phyloP scores from a whole-genome alignment of 2,329 filamentous ascomycete species.

The Pseudogymnoascus sp. region DNA sequence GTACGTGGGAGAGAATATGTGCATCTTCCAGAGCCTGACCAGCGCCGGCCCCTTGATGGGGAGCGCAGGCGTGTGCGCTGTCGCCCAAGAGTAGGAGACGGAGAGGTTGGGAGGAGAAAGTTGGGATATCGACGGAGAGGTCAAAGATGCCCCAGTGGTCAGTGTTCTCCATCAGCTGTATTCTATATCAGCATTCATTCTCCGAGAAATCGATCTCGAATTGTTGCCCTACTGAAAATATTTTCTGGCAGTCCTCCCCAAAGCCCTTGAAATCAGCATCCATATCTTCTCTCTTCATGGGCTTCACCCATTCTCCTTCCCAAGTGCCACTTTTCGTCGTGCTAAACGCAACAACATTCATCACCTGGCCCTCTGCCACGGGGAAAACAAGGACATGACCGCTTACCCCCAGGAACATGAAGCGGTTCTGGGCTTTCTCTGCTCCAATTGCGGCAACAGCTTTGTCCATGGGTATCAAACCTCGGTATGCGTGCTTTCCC shows the following conservation, averaged over 20 bases:
- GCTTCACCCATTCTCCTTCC: conserved; percentile 31
- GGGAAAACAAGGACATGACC: conserved; percentile 56
- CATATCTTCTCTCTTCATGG: conserved; percentile 35
- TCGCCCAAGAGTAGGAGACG: conserved; percentile 47
- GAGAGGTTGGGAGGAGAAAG: conserved; percentile 29
- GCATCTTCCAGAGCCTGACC: conserved; percentile 48
- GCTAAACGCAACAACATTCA: conserved; percentile 48
- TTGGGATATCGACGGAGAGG: conserved; percentile 30
- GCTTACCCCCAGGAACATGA: conserved; percentile 40
- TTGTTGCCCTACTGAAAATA: conserved; percentile 5
- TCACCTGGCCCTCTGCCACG: conserved; percentile 44
- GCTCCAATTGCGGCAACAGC: conserved; percentile 41
- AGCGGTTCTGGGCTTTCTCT: conserved; percentile 39
- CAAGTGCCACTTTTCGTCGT: conserved; percentile 33
- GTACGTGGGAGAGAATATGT: conserved; percentile 34
- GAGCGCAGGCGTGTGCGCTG: conserved; percentile 52
- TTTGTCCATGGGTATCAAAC: conserved; percentile 50
- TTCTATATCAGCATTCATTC: not conserved
- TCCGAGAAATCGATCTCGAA: not conserved
- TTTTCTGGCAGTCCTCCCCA: conserved; percentile 23
- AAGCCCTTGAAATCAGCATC: conserved; percentile 33
- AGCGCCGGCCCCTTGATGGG: conserved; percentile 48
- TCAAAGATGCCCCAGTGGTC: conserved; percentile 38
- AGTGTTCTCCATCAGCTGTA: conserved; percentile 33
- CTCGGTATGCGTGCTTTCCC: conserved; percentile 53